Percentiles rank a stretch among this genome's conserved stretches.
Evolutionary conservation across 768 basidiomycete genomes (phyloP).

Genomic region (Lanmaoa pseudosensibilis): DNA sequence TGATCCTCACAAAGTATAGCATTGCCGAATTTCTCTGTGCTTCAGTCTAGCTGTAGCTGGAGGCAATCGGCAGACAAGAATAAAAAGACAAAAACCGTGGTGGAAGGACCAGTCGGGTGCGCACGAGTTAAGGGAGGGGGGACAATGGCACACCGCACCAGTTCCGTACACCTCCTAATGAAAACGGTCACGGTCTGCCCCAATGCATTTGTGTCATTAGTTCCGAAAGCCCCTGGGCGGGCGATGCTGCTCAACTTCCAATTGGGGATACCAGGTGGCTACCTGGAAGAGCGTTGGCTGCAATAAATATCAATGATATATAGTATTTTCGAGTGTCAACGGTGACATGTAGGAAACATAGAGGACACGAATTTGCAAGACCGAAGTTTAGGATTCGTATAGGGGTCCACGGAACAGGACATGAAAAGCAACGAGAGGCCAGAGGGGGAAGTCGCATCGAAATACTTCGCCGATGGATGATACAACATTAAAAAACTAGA

Average conservation of each 20-base stretch:
- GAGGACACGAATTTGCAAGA: background rate
- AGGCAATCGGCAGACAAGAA: background rate
- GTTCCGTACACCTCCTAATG: background rate
- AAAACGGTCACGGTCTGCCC: background rate
- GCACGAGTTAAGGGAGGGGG: background rate
- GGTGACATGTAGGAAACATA: background rate
- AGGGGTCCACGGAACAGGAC: background rate
- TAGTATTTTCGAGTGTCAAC: constrained; percentile 3
- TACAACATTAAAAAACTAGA: constrained; percentile 9
- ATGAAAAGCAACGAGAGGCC: background rate
- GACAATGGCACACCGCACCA: background rate
- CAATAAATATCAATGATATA: constrained; percentile 4
- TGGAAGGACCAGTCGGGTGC: background rate
- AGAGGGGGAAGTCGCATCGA: background rate
- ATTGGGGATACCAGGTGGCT: background rate
- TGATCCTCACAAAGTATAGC: background rate
- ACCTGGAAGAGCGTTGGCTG: background rate
- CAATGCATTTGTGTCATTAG: too few species aligned
- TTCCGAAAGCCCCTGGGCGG: background rate
- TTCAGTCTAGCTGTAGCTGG: background rate
- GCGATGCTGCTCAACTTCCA: background rate
- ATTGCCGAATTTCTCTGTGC: background rate
- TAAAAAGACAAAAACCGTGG: background rate
- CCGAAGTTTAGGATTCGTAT: background rate
- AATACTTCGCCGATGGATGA: background rate